phyloP scores from a whole-genome alignment of 805 yeast species.

The Nakazawaea molendinolei region DNA sequence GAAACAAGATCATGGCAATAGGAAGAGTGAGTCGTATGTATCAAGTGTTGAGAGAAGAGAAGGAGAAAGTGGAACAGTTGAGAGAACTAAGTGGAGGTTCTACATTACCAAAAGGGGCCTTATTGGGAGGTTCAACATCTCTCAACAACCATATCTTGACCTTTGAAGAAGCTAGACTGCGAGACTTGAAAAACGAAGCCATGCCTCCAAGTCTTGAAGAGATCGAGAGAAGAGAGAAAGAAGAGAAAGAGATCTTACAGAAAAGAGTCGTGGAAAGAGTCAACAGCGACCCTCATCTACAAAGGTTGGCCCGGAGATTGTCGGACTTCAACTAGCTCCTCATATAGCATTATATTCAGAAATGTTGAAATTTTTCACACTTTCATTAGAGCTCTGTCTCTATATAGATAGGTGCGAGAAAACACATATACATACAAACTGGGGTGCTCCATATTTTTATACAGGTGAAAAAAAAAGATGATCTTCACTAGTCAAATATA shows the following conservation, averaged over 20 bases:
- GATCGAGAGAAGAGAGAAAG: conserved; percentile 35
- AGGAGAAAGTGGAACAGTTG: conserved; percentile 77
- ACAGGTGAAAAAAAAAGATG: not conserved
- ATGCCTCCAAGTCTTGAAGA: conserved; percentile 77
- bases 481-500: no score
- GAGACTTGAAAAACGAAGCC: conserved; percentile 80
- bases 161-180: conserved; percentile 77
- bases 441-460: not conserved
- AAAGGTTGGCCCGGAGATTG: conserved; percentile 19
- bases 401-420: no score
- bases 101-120: conserved; percentile 72
- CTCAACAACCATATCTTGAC: conserved; percentile 59
- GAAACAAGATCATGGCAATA: conserved; percentile 88
- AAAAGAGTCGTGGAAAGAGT: conserved; percentile 25
- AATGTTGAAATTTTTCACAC: no score
- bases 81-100: conserved; percentile 68
- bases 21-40: conserved; percentile 95
- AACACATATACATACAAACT: no score
- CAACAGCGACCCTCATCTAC: conserved; percentile 16
- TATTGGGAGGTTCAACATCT: conserved; percentile 78
- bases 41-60: conserved; percentile 78
- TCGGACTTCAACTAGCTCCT: conserved; percentile 7
- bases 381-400: no score
- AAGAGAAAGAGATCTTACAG: conserved; percentile 36
- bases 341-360: no score